These are phyloP conservation scores for Phytopythium montanum DNA, from an alignment of 352 stramenopile genomes.

Conservation along the genomic window DNA sequence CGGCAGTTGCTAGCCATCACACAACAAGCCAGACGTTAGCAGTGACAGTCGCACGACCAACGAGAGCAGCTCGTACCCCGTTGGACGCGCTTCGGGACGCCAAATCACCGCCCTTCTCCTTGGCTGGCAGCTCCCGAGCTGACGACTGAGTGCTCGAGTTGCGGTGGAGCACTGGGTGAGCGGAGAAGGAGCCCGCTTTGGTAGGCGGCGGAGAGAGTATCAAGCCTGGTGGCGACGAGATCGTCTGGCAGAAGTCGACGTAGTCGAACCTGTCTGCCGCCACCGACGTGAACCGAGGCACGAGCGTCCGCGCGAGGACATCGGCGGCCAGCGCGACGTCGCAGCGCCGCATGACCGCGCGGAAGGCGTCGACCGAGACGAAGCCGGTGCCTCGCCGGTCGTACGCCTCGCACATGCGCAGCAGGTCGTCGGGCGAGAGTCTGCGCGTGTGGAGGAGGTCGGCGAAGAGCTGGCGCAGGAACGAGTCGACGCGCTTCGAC, in stretches of 20 bases:
- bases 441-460: constrained; percentile 43
- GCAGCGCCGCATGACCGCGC: constrained; percentile 55
- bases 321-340: constrained; percentile 49
- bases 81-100: neutral
- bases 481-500: constrained; percentile 32
- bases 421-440: constrained; percentile 22
- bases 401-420: constrained; percentile 49
- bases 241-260: constrained; percentile 56
- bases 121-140: neutral
- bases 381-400: constrained; percentile 61
- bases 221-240: neutral
- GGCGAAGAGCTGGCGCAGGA: constrained; percentile 44
- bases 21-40: neutral
- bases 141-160: neutral
- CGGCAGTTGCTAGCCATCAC: constrained; percentile 14
- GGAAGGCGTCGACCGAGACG: constrained; percentile 55
- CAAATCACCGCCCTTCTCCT: neutral
- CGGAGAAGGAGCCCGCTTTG: neutral
- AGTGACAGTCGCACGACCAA: neutral
- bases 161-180: neutral
- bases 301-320: constrained; percentile 28
- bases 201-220: neutral
- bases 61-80: neutral
- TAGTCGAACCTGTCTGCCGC: constrained; percentile 66
- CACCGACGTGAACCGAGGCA: constrained; percentile 40